phyloP scores from a whole-genome alignment of 2,329 filamentous ascomycete species.

The Nannizziopsis arthrosporioides region DNA sequence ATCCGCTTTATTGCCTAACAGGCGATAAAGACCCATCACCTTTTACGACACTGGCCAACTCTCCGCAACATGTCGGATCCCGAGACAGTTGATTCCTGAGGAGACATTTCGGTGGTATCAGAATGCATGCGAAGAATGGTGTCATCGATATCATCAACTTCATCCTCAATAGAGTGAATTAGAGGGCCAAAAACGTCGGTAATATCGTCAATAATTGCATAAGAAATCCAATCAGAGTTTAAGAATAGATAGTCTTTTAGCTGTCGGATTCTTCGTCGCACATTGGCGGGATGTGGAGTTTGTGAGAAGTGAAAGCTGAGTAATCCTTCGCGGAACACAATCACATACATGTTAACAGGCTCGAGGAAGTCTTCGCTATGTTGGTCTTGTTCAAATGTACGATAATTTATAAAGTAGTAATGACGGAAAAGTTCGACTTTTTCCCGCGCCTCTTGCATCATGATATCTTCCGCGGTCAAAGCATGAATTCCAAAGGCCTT shows the following conservation, averaged over 20 bases:
- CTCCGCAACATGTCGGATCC: slow-evolving; percentile 77
- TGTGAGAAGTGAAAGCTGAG: slow-evolving; percentile 96
- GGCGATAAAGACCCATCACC: slow-evolving; percentile 87
- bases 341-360: slow-evolving; percentile 92
- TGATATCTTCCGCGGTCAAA: slow-evolving; percentile 87
- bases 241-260: slow-evolving; percentile 86
- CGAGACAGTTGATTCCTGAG: slow-evolving; percentile 34
- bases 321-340: slow-evolving; percentile 91
- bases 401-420: slow-evolving; percentile 98
- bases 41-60: slow-evolving; percentile 92
- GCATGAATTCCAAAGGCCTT: slow-evolving; percentile 95
- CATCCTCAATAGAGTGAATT: slow-evolving; percentile 85
- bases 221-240: slow-evolving; percentile 95
- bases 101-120: slow-evolving; percentile 23
- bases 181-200: slow-evolving; percentile 91
- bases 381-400: slow-evolving; percentile 90
- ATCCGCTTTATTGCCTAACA: slow-evolving; percentile 93
- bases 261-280: slow-evolving; percentile 83
- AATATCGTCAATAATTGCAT: slow-evolving; percentile 95
- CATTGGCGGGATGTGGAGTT: slow-evolving; percentile 90
- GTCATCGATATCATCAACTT: slow-evolving; percentile 95
- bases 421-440: slow-evolving; percentile 96
- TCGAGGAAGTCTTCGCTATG: slow-evolving; percentile 83
- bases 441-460: slow-evolving; percentile 93
- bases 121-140: slow-evolving; percentile 74